Evolutionary conservation across 1,284 basidiomycete species (phyloP).

Genomic region (Ceratorhiza oryzae-sativae): DNA sequence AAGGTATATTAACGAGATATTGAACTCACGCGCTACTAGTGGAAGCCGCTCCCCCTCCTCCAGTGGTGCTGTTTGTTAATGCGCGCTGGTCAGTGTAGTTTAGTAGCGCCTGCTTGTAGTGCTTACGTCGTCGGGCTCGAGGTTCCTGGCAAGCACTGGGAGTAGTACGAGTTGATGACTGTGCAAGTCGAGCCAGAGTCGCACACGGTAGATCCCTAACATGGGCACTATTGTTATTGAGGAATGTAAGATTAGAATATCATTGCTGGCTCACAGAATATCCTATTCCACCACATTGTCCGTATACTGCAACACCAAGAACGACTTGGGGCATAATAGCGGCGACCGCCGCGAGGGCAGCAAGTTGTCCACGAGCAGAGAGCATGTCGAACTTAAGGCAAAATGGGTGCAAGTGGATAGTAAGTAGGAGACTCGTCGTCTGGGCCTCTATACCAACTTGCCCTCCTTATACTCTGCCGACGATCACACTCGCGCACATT

Average conservation of each 20-base stretch:
- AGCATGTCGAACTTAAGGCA: neutral
- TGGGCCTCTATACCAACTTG: neutral
- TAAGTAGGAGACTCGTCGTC: neutral
- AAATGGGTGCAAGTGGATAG: too few relatives aligned
- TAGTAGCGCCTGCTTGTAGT: too few relatives aligned
- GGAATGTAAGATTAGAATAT: neutral
- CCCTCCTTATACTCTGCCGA: neutral
- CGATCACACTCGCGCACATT: neutral
- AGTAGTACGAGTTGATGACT: conserved; percentile 21
- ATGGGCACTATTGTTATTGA: neutral
- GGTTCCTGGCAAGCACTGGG: conserved; percentile 23
- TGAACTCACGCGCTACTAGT: too few relatives aligned
- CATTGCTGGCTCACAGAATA: neutral
- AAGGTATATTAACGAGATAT: neutral
- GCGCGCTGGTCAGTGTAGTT: too few relatives aligned
- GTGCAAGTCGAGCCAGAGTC: conserved; percentile 8
- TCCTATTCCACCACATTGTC: conserved; percentile 31
- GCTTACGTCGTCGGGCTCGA: neutral
- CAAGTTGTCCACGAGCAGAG: conserved; percentile 16
- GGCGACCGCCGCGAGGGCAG: neutral
- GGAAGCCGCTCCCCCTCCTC: too few relatives aligned
- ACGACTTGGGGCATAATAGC: neutral
- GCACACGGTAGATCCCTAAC: neutral
- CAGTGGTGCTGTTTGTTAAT: too few relatives aligned
- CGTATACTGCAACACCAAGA: conserved; percentile 14